Evolutionary conservation across 208 protist genomes (phyloP), one percentile per base, ranked within the genome.

Genomic region (Wallacemonas sp.): DNA sequence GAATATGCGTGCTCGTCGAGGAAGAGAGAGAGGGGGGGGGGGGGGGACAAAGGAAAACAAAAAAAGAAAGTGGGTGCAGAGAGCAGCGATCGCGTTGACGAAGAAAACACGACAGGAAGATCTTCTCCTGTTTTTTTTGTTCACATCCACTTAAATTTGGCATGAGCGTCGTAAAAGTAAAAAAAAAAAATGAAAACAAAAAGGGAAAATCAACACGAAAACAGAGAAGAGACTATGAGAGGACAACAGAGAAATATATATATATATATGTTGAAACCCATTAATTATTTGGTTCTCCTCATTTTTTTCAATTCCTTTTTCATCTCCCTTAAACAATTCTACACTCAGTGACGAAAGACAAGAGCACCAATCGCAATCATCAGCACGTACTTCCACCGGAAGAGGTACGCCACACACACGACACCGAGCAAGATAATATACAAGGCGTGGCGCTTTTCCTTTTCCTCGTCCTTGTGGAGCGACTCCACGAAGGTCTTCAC

Each of bases 401-500:
- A 39, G n/a, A 58, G 3, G 30, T 42, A 58, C 15, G 51, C 30
- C 2, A 62, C 1, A 27, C n/a, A 47, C 22, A 62, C 41, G 0
- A 62, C 15, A 6, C 11, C 34, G 12, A 62, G 56, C 21, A 62
- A 9, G 0, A 62, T 12, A 47, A 62, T 45, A 0, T 31, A 62
- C 14, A 62, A 27, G 27, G 38, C 56, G 31, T 47, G 44, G 56
- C 56, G 38, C 24, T 14, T 44, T n/a, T 62, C 36, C 34, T 62
- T 33, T 31, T 39, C 31, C 30, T 51, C 36, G 22, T 33, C 24
- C 0, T 30, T 24, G 59, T 71, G 89, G 6, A 95, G 71, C 26
- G 76, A 36, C 58, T 89, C 79, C 22, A 77, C 65, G 22, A 95
- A 41, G 33, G 77, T 90, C 65, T 92, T 89, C 17, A 87, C 55